Evolutionary conservation across 441 rosid species (phyloP).

Genomic region (Mallotus repandus): DNA sequence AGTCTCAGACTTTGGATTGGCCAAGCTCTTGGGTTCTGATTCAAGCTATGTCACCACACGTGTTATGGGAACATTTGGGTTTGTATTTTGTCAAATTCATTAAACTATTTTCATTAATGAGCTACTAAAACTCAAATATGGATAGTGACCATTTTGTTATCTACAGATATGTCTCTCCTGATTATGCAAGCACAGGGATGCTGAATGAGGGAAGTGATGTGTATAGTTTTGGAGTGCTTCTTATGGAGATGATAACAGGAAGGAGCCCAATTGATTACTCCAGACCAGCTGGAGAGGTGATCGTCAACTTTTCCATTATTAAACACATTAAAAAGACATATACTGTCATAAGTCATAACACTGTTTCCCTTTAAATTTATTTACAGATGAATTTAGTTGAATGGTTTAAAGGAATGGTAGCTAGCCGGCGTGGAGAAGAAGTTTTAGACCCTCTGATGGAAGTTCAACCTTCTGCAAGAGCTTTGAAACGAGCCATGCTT

Average conservation of each 20-base stretch:
- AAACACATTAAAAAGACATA: not conserved
- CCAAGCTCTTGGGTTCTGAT: slow-evolving; percentile 89
- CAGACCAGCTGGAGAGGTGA: slow-evolving; percentile 90
- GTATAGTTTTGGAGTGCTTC: slow-evolving; percentile 90
- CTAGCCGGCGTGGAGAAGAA: slow-evolving; percentile 83
- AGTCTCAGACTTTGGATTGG: slow-evolving; percentile 95
- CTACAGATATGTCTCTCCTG: slow-evolving; percentile 89
- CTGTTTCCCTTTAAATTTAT: slow-evolving; percentile 10
- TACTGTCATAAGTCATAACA: not conserved
- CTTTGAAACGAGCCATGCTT: slow-evolving; percentile 66
- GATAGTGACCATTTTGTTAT: slow-evolving; percentile 1
- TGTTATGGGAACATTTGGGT: slow-evolving; percentile 99
- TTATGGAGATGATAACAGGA: slow-evolving; percentile 93
- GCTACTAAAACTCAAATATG: not conserved
- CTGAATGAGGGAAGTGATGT: slow-evolving; percentile 96
- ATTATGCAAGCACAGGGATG: slow-evolving; percentile 97
- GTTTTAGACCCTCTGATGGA: slow-evolving; percentile 71
- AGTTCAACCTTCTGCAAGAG: slow-evolving; percentile 60
- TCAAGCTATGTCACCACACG: slow-evolving; percentile 92
- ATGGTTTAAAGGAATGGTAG: slow-evolving; percentile 97
- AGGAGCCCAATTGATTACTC: slow-evolving; percentile 89
- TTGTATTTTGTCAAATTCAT: slow-evolving; percentile 24
- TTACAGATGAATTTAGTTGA: slow-evolving; percentile 91
- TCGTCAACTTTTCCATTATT: not conserved
- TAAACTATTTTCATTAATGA: not conserved